phyloP scores from a whole-genome alignment of 495 filamentous ascomycete species.

The Penicillium crystallinum region DNA sequence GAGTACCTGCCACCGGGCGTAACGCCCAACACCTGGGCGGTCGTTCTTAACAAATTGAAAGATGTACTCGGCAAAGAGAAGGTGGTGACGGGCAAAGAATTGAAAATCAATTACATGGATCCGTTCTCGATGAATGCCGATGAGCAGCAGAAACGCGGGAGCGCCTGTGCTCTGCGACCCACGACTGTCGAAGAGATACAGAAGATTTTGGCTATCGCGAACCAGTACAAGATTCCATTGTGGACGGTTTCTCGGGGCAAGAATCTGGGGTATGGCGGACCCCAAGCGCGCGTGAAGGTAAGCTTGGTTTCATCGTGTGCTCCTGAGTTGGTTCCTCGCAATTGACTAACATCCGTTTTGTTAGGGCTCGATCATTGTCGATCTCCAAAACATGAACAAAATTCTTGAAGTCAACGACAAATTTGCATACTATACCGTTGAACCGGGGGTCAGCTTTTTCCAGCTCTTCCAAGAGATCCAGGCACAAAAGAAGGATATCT shows the following conservation, averaged over 20 bases:
- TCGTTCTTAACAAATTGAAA: neutral
- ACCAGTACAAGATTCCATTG: slow-evolving; percentile 6
- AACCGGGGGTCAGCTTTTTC: slow-evolving; percentile 49
- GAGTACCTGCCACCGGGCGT: neutral
- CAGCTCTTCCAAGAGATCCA: slow-evolving; percentile 47
- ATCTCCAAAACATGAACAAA: slow-evolving; percentile 16
- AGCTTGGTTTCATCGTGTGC: neutral
- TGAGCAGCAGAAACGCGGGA: neutral
- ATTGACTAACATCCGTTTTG: neutral
- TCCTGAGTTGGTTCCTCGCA: neutral
- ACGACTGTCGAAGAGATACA: slow-evolving; percentile 7
- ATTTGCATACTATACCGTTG: slow-evolving; percentile 18
- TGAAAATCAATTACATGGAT: neutral
- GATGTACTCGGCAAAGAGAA: neutral
- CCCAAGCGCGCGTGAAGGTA: neutral
- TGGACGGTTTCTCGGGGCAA: slow-evolving; percentile 16
- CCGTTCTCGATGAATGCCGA: neutral
- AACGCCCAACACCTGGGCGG: neutral
- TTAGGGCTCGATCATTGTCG: neutral
- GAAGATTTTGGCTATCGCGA: slow-evolving; percentile 8
- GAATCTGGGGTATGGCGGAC: slow-evolving; percentile 11
- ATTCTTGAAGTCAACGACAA: slow-evolving; percentile 21
- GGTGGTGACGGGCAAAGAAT: neutral
- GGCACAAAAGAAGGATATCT: slow-evolving; percentile 39
- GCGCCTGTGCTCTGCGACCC: neutral